Base-by-base conservation (phyloP, 1,284 basidiomycete genomes). In the Ustilago bromivora region DNA sequence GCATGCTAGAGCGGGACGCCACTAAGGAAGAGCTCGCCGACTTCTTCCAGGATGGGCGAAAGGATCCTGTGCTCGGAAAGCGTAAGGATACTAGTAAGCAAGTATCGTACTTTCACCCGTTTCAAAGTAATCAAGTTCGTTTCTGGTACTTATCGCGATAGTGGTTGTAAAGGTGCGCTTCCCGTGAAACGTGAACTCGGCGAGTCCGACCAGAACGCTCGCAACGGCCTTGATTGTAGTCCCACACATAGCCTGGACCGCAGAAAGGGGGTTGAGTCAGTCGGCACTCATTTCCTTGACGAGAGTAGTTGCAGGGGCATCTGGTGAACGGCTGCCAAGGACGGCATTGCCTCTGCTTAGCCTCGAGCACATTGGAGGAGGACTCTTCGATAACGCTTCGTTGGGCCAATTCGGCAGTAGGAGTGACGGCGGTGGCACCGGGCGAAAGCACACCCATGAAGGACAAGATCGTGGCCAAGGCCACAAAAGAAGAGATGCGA, bases 401-500 rank as follows among this genome's bases (percentile, higher is more conserved):
- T 47, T 13, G 17, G n/a, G 8, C 9, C 31, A 36, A 23, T 15
- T 61, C 54, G 47, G 32, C 53, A 23, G 59, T 23, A 23, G 60
- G 59, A 49, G 31, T 12, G 12, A 36, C 60, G 28, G 64, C 69
- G 4, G 60, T 52, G 19, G 43, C 38, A n/a, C 28, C 36, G 47
- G 55, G 41, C 12, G 49, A 31, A 23, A 51, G 35, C 4, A 51
- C 4, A 63, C 54, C 47, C 40, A 66, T 41, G 15, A 62, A 52
- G 54, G 63, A 59, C 41, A 71, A 32, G 43, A 53, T 38, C 31
- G 57, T 34, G 17, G 63, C 60, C 13, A 71, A 10, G 19, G 55
- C 17, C 4, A 71, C 43, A 40, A 49, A 12, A 15, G 63, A 66
- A 59, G 64, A 66, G 69, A 71, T 62, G 2, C 69, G 64, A 71